Conservation (phyloP, 208 protist genomes). For the Phytomonas francai region DNA sequence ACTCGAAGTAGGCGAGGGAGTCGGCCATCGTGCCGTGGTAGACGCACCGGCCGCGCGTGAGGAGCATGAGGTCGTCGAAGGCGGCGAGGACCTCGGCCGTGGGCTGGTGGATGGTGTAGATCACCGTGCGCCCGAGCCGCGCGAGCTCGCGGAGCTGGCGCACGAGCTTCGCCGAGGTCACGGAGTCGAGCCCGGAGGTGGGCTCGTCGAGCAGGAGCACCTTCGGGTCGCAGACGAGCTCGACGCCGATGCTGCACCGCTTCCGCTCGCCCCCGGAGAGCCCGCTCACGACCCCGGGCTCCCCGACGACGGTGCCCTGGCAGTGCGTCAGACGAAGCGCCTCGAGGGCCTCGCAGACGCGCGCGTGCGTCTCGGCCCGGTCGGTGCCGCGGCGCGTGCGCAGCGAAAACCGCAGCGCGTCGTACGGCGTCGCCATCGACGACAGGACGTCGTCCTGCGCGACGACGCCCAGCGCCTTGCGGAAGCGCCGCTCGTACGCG, state of each 20-base stretch:
- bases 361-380: constrained; percentile 28
- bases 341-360: constrained; percentile 56
- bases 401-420: constrained; percentile 67
- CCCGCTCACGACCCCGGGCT: constrained; percentile 54
- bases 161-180: constrained; percentile 75
- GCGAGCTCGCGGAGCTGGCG: constrained; percentile 66
- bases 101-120: constrained; percentile 94
- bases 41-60: constrained; percentile 61
- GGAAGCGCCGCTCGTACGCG: constrained; percentile 43
- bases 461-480: constrained; percentile 68
- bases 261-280: constrained; percentile 88
- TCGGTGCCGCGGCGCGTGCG: constrained; percentile 50
- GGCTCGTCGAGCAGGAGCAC: constrained; percentile 88
- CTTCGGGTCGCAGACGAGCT: constrained; percentile 82
- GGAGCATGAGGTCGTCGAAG: constrained; percentile 91
- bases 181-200: constrained; percentile 84
- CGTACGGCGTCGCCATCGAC: constrained; percentile 45
- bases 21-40: constrained; percentile 79
- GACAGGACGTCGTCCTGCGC: constrained; percentile 79
- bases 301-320: constrained; percentile 66
- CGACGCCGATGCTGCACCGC: constrained; percentile 82
- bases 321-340: constrained; percentile 59
- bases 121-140: constrained; percentile 70
- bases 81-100: constrained; percentile 71
- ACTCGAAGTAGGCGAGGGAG: constrained; percentile 70